Evolutionary conservation across 192 early-diverging fungal genomes (phyloP), one percentile per base, ranked within the genome.

Genomic region (Linnemannia zychae): DNA sequence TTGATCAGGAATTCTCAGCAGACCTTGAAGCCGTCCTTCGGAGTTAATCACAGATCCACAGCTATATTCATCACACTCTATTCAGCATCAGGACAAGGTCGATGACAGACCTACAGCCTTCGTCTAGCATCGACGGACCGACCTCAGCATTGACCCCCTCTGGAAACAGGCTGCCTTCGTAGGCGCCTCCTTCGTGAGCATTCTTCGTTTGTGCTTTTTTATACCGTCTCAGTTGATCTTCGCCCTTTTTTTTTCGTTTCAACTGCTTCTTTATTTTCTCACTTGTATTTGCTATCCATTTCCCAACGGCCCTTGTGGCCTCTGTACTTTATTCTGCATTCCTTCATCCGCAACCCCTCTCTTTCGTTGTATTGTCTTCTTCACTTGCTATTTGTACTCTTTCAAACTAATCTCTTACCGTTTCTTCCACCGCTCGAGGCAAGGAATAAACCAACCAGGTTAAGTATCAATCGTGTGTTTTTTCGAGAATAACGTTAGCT

Each of bases 1-100:
- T 80, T 24, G 38, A n/a, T 22, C 31, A 66, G 57, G 72, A 80
- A 57, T 80, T 80, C 38, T 72, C 74, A 22, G 71, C 79, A 15
- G 79, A 74, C 6, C 67, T 80, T 47, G 72, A 80, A 16, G 79
- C 79, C 1, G 53, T 75, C 15, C 79, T 80, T 24, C 72, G 60
- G 38, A 7, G 24, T 6, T 46, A 71, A 38, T 9, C 15, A 6
- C 44, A 4, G 24, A 63, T 0, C 28, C 57, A 31, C 3, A 12
- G 57, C 57, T n/a, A 63, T 4, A 63, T 13, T 12, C 28, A 24
- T 28, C 24, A 63, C 57, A 2, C 24, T 7, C 15, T 66, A 46
- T 24, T 18, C 60, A 47, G 24, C 53, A n/a, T 57, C n/a, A 1
- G 7, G 11, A 22, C 20, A 57, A 57, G 24, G 22, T 57, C 53